These are phyloP conservation scores for Starmerella ratchasimensis DNA, from an alignment of 805 yeast species.

Conservation along the genomic window DNA sequence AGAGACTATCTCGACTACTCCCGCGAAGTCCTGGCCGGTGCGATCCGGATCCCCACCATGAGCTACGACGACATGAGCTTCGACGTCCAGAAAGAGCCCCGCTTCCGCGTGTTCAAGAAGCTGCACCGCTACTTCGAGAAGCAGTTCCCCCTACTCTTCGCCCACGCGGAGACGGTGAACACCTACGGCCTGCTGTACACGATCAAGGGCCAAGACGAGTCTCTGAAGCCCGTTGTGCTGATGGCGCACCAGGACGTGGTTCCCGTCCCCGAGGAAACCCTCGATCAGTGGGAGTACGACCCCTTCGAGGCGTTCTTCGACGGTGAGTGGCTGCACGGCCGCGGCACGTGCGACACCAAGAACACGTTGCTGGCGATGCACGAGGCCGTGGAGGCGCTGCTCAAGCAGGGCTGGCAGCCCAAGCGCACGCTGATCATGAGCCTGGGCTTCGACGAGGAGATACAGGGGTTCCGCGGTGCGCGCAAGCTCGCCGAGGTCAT, in stretches of 20 bases:
- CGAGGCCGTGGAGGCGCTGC: slow-evolving; percentile 47
- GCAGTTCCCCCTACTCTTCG: slow-evolving; percentile 43
- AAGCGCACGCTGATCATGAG: slow-evolving; percentile 45
- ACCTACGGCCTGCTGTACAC: slow-evolving; percentile 46
- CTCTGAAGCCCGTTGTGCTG: slow-evolving; percentile 49
- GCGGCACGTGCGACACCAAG: slow-evolving; percentile 66
- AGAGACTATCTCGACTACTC: slow-evolving; percentile 12
- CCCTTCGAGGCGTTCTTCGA: slow-evolving; percentile 58
- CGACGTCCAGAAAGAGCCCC: slow-evolving; percentile 37
- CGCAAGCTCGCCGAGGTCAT: slow-evolving; percentile 34
- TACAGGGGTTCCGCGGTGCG: slow-evolving; percentile 54
- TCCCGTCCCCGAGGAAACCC: slow-evolving; percentile 46
- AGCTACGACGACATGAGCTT: slow-evolving; percentile 39
- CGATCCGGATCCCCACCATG: slow-evolving; percentile 54
- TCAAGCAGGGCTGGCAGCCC: slow-evolving; percentile 39
- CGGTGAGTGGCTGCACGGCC: slow-evolving; percentile 49
- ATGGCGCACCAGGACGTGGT: slow-evolving; percentile 70
- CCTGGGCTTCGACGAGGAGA: slow-evolving; percentile 68
- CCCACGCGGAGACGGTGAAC: slow-evolving; percentile 39
- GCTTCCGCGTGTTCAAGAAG: slow-evolving; percentile 35
- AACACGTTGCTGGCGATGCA: slow-evolving; percentile 43
- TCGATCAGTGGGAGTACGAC: slow-evolving; percentile 43
- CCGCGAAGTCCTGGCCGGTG: slow-evolving; percentile 27
- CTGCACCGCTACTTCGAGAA: slow-evolving; percentile 42
- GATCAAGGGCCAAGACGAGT: slow-evolving; percentile 40